These are phyloP conservation scores for Nannochloropsis gaditana DNA, from an alignment of 108 stramenopile species.

Conservation along the genomic window DNA sequence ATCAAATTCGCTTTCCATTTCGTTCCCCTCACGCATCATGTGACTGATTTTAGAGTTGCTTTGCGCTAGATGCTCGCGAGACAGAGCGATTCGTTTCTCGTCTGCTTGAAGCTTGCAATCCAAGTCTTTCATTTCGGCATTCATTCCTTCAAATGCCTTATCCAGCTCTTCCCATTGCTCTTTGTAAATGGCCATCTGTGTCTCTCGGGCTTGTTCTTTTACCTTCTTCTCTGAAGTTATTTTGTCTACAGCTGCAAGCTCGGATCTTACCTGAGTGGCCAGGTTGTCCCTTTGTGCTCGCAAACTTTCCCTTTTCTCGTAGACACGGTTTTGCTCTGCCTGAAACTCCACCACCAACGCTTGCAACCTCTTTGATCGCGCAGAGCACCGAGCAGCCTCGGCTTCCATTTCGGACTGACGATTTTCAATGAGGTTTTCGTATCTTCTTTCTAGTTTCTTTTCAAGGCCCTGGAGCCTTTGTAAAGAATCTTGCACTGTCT, in stretches of 20 bases:
- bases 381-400: background rate
- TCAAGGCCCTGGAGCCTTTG: background rate
- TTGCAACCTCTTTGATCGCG: background rate
- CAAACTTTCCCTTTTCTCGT: background rate
- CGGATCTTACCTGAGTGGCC: background rate
- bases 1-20: background rate
- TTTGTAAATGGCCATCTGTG: background rate
- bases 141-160: background rate
- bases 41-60: too few relatives aligned
- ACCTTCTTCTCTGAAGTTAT: background rate
- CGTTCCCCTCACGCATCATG: too few relatives aligned
- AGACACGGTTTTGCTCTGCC: background rate
- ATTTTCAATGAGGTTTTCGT: background rate
- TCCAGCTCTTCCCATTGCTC: background rate
- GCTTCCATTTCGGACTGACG: background rate
- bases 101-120: background rate
- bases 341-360: background rate
- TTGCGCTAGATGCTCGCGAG: too few relatives aligned
- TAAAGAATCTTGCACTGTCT: background rate
- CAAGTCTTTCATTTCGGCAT: background rate
- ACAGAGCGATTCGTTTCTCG: background rate
- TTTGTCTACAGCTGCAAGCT: background rate
- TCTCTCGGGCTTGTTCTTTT: background rate
- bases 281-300: background rate
- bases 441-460: background rate